Percentiles rank a stretch among this genome's conserved stretches.
phyloP scores from a whole-genome alignment of 495 filamentous ascomycete genomes.

The Aspergillus wentii region DNA sequence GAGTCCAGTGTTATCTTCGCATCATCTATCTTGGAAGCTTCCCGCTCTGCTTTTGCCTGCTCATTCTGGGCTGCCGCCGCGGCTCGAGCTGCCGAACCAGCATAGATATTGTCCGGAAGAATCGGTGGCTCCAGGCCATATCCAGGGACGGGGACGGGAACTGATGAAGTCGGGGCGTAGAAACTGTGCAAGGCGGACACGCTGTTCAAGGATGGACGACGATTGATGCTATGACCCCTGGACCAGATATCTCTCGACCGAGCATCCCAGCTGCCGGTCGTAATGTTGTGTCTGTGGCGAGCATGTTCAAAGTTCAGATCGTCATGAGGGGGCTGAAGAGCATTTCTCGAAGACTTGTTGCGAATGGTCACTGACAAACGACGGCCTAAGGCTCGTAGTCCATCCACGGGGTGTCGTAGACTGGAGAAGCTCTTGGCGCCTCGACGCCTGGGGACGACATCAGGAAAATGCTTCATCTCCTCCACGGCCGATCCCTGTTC shows the following conservation, averaged over 20 bases:
- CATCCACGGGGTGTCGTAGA: constrained; percentile 40
- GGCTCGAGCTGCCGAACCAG: constrained; percentile 67
- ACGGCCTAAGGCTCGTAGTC: constrained; percentile 39
- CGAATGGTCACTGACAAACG: constrained; percentile 42
- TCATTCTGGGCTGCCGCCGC: constrained; percentile 68
- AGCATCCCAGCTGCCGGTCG: constrained; percentile 17
- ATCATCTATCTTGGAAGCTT: constrained; percentile 27
- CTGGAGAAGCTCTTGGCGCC: constrained; percentile 43
- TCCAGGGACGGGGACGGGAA: constrained; percentile 32
- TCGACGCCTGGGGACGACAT: constrained; percentile 31
- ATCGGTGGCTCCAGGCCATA: constrained; percentile 36
- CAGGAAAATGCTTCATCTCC: constrained; percentile 31
- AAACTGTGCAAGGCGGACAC: constrained; percentile 35
- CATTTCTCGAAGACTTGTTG: constrained; percentile 36
- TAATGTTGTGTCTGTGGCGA: constrained; percentile 14
- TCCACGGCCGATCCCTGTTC: constrained; percentile 25
- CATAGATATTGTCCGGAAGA: constrained; percentile 36
- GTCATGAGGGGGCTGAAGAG: constrained; percentile 11
- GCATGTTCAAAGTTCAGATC: constrained; percentile 8
- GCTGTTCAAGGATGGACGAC: constrained; percentile 35
- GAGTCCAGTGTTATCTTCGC: constrained; percentile 46
- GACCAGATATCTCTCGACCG: constrained; percentile 18
- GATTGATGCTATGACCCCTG: constrained; percentile 29
- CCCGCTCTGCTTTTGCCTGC: constrained; percentile 38
- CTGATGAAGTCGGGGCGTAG: constrained; percentile 27